Evolutionary conservation across 495 filamentous ascomycete genomes (phyloP), one percentile per base, ranked within the genome.

Genomic region (Hypoxylon lienhwacheense): DNA sequence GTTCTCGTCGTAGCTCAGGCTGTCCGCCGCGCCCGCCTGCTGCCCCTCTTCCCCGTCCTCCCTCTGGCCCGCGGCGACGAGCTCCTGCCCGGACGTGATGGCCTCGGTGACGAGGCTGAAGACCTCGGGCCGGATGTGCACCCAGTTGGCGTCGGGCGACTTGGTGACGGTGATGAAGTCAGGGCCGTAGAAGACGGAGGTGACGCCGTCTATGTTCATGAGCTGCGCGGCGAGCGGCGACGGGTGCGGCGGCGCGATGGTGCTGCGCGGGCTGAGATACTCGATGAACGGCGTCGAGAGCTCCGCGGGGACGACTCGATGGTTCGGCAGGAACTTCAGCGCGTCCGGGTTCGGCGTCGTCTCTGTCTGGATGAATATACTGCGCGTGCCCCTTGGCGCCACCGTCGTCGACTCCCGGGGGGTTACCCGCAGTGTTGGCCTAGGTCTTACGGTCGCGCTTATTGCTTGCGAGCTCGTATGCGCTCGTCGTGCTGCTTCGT

Each of bases 151-250:
- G 55, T 92, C 88, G 52, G 84, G 78, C 12, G 86, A 79, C 69
- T 98, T 98, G 19, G 89, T 96, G 28, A 98, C 89, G 0, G 93
- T 98, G 68, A 98, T 96, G 70, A 95, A 97, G 65, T 98, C 92
- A 15, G 83, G 71, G 24, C 91, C 93, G 73, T 95, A 96, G 75
- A 97, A 97, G n/a, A 98, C 87, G 2, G 86, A 84, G 11, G 87
- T 89, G 2, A 97, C 86, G 8, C 93, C 93, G 59, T 97, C 93
- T 39, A 96, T 85, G 65, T 86, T 88, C 72, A 97, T 81, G 15
- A 98, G 79, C 65, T 92, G 81, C 8, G 89, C 87, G 5, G 93
- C 93, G 11, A 98, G 79, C 10, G 89, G 91, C n/a, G 93, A 97
- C 5, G 92, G 90, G 64, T 97, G 85, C 1, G 91, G 91, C 14